phyloP scores from a whole-genome alignment of 2,329 filamentous ascomycete genomes.

The Colletotrichum brevisporum region DNA sequence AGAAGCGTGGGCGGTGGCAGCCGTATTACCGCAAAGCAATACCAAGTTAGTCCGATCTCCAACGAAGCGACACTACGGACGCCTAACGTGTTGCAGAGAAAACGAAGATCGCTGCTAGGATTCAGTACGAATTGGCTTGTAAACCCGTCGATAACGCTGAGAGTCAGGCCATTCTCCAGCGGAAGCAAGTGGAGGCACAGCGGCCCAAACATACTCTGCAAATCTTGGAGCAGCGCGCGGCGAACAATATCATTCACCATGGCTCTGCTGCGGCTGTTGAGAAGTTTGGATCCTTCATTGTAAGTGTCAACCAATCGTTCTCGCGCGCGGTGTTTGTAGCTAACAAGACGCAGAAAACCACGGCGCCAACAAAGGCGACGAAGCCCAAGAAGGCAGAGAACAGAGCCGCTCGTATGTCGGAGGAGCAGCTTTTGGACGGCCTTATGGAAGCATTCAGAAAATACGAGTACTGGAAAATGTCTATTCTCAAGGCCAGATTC shows the following conservation, averaged over 20 bases:
- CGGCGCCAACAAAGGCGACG: constrained; percentile 56
- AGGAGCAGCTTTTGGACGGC: constrained; percentile 88
- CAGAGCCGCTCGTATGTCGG: constrained; percentile 91
- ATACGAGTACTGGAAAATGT: constrained; percentile 83
- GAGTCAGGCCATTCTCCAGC: constrained; percentile 51
- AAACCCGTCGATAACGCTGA: constrained; percentile 54
- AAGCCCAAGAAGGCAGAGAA: constrained; percentile 78
- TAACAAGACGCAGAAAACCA: constrained; percentile 63
- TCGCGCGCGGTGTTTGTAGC: constrained; percentile 10
- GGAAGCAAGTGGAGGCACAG: constrained; percentile 61
- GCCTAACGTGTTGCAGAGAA: constrained; percentile 71
- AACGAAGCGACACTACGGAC: no score
- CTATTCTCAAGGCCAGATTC: constrained; percentile 57
- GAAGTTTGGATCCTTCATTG: constrained; percentile 68
- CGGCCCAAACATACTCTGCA: constrained; percentile 64
- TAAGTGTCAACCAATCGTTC: constrained; percentile 53
- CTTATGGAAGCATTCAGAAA: constrained; percentile 87
- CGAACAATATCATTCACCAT: constrained; percentile 70
- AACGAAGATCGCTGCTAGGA: constrained; percentile 80
- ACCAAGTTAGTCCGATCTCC: constrained; percentile 71
- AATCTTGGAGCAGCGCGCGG: constrained; percentile 64
- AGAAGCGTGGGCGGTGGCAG: constrained; percentile 61
- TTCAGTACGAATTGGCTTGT: constrained; percentile 80
- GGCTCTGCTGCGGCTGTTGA: constrained; percentile 67
- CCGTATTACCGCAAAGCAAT: constrained; percentile 80